A percentile compares a stretch with the other conserved stretches of the same genome.
Conservation (phyloP, 2,329 filamentous ascomycete species). For the Chaetomium sp. region DNA sequence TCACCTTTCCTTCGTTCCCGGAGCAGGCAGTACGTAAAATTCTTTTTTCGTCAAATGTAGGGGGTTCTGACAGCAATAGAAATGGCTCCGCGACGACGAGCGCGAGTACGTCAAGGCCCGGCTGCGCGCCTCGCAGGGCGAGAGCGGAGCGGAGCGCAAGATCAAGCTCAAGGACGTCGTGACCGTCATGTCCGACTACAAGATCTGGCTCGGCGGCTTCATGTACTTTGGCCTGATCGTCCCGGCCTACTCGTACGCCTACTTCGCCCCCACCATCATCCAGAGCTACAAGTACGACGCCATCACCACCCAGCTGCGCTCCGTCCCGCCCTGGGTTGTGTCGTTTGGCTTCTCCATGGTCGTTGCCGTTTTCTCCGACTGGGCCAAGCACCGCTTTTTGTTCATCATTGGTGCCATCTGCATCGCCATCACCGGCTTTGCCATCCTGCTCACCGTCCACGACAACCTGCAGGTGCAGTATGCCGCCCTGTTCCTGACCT, state of each 20-base stretch:
- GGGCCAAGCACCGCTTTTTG: conserved; percentile 68
- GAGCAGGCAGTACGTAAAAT: conserved; percentile 39
- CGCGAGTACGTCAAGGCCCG: conserved; percentile 66
- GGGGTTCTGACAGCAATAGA: conserved; percentile 51
- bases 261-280: conserved; percentile 75
- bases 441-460: conserved; percentile 72
- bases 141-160: conserved; percentile 63
- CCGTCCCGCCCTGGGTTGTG: conserved; percentile 62
- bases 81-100: conserved; percentile 73
- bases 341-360: conserved; percentile 80
- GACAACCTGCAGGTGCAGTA: conserved; percentile 70
- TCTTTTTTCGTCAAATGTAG: neutral
- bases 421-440: conserved; percentile 73
- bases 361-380: conserved; percentile 72
- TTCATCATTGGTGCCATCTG: conserved; percentile 71
- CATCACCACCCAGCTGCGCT: conserved; percentile 60
- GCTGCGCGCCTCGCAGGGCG: conserved; percentile 66
- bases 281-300: conserved; percentile 63
- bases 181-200: conserved; percentile 70
- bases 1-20: conserved; percentile 68
- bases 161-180: conserved; percentile 62
- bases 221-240: conserved; percentile 84
- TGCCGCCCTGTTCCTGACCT: conserved; percentile 77
- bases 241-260: conserved; percentile 76
- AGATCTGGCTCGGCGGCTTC: conserved; percentile 71